These are phyloP conservation scores for Bruguiera hainesii DNA, from an alignment of 441 rosid species.

Conservation along the genomic window DNA sequence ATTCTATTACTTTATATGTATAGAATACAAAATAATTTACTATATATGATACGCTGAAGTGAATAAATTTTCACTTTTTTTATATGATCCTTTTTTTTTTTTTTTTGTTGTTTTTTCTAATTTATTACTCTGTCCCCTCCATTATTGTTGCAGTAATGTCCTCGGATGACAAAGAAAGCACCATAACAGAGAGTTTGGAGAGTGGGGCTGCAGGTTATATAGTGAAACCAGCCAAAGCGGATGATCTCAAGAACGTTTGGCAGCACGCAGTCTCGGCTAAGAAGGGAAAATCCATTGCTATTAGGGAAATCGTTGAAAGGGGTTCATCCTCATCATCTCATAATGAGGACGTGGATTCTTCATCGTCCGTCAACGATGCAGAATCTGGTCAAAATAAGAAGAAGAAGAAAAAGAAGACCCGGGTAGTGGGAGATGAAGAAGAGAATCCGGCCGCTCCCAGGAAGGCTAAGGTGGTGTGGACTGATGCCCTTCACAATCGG, in stretches of 20 bases:
- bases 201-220: conserved; percentile 57
- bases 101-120: not conserved
- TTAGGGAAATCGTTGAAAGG: conserved; percentile 13
- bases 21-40: too few relatives aligned
- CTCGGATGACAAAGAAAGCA: conserved; percentile 39
- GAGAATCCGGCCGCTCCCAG: conserved; percentile 24
- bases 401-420: conserved; percentile 16
- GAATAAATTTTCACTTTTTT: not conserved
- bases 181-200: conserved; percentile 35
- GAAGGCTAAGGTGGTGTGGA: conserved; percentile 68
- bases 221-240: conserved; percentile 52
- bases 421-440: conserved; percentile 4
- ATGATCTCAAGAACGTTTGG: conserved; percentile 50
- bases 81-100: too few relatives aligned
- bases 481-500: conserved; percentile 52
- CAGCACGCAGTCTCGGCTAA: conserved; percentile 40
- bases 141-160: conserved; percentile 55
- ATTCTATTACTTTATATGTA: too few relatives aligned
- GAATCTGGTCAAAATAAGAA: conserved; percentile 11
- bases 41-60: too few relatives aligned
- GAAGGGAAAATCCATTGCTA: conserved; percentile 26
- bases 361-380: conserved; percentile 17
- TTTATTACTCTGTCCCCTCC: too few relatives aligned
- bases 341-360: conserved; percentile 11
- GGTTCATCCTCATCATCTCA: not conserved